Evolutionary conservation across 768 basidiomycete genomes (phyloP).

Genomic region (Tulasnella sp.): DNA sequence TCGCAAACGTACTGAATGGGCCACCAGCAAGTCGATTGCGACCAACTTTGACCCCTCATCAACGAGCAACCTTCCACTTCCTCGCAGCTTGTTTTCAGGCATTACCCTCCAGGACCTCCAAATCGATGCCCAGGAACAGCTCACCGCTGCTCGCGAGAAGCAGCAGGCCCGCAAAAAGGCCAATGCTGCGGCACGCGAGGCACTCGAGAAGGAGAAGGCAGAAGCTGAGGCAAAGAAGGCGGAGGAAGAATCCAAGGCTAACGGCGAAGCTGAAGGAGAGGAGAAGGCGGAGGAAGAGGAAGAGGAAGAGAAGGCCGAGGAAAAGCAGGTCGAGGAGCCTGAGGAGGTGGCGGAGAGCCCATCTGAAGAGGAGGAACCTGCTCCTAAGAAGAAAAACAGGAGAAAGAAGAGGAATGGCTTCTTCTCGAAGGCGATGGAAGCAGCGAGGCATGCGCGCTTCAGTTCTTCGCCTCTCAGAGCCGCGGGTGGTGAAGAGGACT

Average conservation of each 20-base stretch:
- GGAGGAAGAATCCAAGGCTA: not conserved
- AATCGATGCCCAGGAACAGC: not conserved
- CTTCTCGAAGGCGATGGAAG: not conserved
- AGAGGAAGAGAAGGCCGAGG: not conserved
- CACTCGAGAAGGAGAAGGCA: not conserved
- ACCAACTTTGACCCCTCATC: not conserved
- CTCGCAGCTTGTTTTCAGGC: constrained; percentile 9
- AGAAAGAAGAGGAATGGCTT: not conserved
- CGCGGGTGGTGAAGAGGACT: not conserved
- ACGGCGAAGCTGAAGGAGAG: not conserved
- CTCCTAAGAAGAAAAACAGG: not conserved
- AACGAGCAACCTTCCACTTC: not conserved
- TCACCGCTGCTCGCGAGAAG: not conserved
- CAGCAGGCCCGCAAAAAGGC: not conserved
- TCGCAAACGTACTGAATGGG: constrained; percentile 5
- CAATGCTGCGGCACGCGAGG: not conserved
- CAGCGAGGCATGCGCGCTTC: not conserved
- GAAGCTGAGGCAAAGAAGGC: not conserved
- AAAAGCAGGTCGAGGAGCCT: not conserved
- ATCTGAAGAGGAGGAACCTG: not conserved
- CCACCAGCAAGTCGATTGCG: constrained; percentile 21
- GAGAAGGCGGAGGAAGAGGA: not conserved
- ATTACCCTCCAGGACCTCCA: not conserved
- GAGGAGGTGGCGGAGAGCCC: not conserved
- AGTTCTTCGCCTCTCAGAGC: not conserved